Percentiles rank a stretch among this genome's conserved stretches.
Conservation (phyloP, 2,329 filamentous ascomycete genomes). For the Penicillium sp. region DNA sequence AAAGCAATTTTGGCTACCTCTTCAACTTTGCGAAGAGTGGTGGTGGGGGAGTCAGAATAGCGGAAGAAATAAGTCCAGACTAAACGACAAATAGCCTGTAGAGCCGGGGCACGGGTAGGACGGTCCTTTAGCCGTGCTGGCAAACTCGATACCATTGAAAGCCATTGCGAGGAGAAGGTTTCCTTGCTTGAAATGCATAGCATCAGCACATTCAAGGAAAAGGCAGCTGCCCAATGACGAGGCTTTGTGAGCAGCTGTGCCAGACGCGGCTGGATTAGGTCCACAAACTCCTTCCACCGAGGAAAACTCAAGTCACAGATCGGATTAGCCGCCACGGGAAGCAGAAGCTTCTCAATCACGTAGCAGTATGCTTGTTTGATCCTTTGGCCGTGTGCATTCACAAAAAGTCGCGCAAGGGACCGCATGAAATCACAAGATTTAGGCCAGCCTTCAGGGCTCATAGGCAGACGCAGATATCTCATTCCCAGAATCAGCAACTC, state of each 20-base stretch:
- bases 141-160: conserved; percentile 72
- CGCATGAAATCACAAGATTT: conserved; percentile 87
- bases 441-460: conserved; percentile 72
- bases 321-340: conserved; percentile 81
- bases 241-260: conserved; percentile 85
- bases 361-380: conserved; percentile 95
- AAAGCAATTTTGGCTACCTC: conserved; percentile 84
- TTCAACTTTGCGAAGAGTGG: conserved; percentile 75
- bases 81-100: conserved; percentile 85
- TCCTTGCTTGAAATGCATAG: conserved; percentile 86
- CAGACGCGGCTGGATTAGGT: conserved; percentile 72
- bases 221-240: conserved; percentile 85
- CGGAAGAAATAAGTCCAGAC: conserved; percentile 95
- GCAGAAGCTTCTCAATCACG: conserved; percentile 78
- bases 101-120: conserved; percentile 69
- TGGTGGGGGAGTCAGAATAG: conserved; percentile 66
- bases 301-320: conserved; percentile 72
- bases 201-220: conserved; percentile 81
- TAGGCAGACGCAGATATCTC: conserved; percentile 78
- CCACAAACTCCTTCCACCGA: conserved; percentile 83
- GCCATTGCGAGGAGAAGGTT: conserved; percentile 80
- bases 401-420: conserved; percentile 75
- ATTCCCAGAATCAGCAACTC: conserved; percentile 87
- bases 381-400: conserved; percentile 77
- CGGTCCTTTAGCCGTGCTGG: conserved; percentile 84